Base-by-base conservation (phyloP, 148 eudicot genomes). In the Hydrangea macrophylla region DNA sequence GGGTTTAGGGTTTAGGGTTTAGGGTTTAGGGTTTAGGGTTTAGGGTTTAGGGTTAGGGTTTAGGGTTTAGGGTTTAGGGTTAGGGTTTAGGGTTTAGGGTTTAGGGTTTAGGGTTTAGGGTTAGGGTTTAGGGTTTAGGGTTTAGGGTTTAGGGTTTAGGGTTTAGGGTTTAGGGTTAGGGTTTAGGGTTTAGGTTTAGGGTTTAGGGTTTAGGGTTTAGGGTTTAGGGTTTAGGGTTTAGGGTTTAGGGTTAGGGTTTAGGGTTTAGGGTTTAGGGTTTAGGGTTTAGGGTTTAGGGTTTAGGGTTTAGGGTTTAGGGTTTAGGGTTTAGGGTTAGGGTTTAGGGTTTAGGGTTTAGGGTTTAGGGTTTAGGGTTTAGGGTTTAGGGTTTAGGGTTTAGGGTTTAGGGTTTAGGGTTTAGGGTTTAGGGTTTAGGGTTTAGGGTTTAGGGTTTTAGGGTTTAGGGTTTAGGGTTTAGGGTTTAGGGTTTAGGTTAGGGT, bases 331-430 rank as follows among this genome's bases (percentile, higher is more conserved):
- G 70, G 70, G 35, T 66, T 66, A 5, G n/a, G 70, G 70, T 9
- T 66, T 66, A 5, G n/a, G 70, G 70, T 9, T 66, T 66, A 5
- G n/a, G 70, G 70, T 9, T 66, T 62, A 3, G 67, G 75, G 69
- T 53, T 72, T 63, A 53, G 67, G 75, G 70, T 8, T 66, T 66
- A 3, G 20, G n/a, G n/a, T n/a, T n/a, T n/a, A n/a, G n/a, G n/a
- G n/a, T n/a, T n/a, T n/a, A n/a, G 70, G 70, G 20, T 66, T 66
- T 13, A 24, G 70, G 70, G 31, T 66, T 66, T 27, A 37, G 70
- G 70, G 31, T 66, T 66, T 27, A 37, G 70, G 70, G 31, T 66
- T 66, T 27, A 37, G 70, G 70, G 31, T 66, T 66, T 15, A 28
- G 70, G 70, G 17, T 66, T 66, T 28, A 63, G 70, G 54, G 37